Conservation (phyloP, 345 rosid genomes). For the Moricandia arvensis region DNA sequence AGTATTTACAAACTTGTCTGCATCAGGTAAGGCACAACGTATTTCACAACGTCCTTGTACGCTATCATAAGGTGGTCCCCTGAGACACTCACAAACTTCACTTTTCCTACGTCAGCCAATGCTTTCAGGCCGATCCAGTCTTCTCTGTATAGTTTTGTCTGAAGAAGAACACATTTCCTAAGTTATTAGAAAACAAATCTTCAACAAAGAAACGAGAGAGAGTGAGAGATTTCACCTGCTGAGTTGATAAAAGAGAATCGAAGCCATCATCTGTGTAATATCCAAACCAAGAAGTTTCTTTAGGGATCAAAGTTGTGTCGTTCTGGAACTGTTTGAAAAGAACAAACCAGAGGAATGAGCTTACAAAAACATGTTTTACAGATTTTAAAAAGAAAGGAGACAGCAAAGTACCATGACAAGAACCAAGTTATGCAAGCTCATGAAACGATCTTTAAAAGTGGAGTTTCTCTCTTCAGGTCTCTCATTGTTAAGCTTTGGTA, state of each 20-base stretch:
- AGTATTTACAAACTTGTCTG: background rate
- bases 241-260: constrained; percentile 47
- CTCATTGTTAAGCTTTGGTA: constrained; percentile 87
- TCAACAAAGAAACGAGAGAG: background rate
- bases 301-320: constrained; percentile 76
- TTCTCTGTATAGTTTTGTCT: constrained; percentile 80
- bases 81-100: constrained; percentile 55
- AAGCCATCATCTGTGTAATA: constrained; percentile 76
- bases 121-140: constrained; percentile 90
- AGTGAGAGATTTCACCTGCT: constrained; percentile 47
- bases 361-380: background rate
- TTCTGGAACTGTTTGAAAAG: constrained; percentile 54
- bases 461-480: constrained; percentile 59
- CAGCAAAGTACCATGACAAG: constrained; percentile 67
- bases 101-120: constrained; percentile 66
- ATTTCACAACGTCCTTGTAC: constrained; percentile 47
- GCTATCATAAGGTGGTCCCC: constrained; percentile 77
- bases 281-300: constrained; percentile 95
- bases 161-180: constrained; percentile 12
- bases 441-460: constrained; percentile 64
- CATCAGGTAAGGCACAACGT: constrained; percentile 65
- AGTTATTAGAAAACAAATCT: background rate
- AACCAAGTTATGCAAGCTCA: constrained; percentile 72
- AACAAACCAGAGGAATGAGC: constrained; percentile 8
- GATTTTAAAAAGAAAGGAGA: background rate